Evolutionary conservation across 306 rosid genomes (phyloP), one percentile per base, ranked within the genome.

Genomic region (Arachis stenosperma): DNA sequence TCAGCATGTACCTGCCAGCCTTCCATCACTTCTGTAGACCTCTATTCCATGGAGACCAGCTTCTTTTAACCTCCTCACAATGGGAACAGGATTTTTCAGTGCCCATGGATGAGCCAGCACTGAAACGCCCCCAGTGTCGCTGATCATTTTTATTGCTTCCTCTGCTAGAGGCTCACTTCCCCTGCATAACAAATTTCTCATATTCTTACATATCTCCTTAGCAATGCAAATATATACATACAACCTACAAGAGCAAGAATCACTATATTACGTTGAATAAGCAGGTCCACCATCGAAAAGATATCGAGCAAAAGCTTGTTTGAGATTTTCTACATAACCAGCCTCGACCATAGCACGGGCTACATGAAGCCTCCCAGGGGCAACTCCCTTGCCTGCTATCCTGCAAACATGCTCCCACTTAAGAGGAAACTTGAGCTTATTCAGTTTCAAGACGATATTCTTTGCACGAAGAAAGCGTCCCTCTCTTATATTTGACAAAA

Each of bases 91-190:
- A 77, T 85, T 88, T 82, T 91, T 94, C 71, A 94, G 69, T 9
- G 95, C 94, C 98, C 98, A 94, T 6, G 98, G 98, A 84, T 94
- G 98, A 85, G 98, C 98, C 65, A 94, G 84, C 47, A 91, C 98
- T 37, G 98, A 88, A 46, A 94, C 84, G 37, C 98, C 98, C n/a
- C 96, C 97, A 0, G 98, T 94, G 62, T 88, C 71, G n/a, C 85
- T 66, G 53, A 94, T 94, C 87, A 94, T 66, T 78, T 76, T 76
- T 68, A 91, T 81, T 30, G 98, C 96, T 71, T 89, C 92, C 79
- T 89, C 98, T 8, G 84, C 89, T 6, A 67, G 70, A 46, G 98
- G 98, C 81, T 94, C 98, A 72, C 93, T 88, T 75, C 98, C 98
- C 85, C 98, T 93, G 96, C 57, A 51, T 70, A 82, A 62, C 69